Conservation (phyloP, 257 asterid species). For the Agastache rugosa region DNA sequence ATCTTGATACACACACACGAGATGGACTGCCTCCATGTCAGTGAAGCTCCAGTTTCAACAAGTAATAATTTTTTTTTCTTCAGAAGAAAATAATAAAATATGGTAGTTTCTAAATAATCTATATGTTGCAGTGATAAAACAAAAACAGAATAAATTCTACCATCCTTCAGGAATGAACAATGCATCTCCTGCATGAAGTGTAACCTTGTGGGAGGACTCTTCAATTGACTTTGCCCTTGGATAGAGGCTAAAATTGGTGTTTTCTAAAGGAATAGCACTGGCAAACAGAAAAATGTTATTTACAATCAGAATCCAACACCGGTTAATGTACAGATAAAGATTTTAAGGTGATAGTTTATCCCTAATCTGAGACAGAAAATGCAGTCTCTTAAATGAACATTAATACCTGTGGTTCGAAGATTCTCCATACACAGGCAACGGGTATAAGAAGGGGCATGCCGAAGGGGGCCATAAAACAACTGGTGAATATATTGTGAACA, state of each 20-base stretch:
- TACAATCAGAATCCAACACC: conserved; percentile 27
- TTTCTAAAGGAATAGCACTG: conserved; percentile 77
- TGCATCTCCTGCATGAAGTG: conserved; percentile 92
- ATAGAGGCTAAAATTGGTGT: conserved; percentile 55
- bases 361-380: conserved; percentile 6
- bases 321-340: conserved; percentile 24
- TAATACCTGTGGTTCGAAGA: conserved; percentile 93
- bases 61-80: conserved; percentile 2
- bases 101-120: neutral
- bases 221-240: conserved; percentile 71
- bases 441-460: conserved; percentile 75
- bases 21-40: conserved; percentile 16
- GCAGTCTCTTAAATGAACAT: conserved; percentile 25
- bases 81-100: neutral
- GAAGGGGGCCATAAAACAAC: conserved; percentile 98
- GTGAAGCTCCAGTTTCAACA: conserved; percentile 33
- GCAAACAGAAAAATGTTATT: conserved; percentile 35
- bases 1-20: conserved; percentile 29
- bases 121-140: conserved; percentile 19
- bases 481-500: conserved; percentile 41
- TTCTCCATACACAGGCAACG: conserved; percentile 88
- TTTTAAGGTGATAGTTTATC: conserved; percentile 13
- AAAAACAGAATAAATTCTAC: conserved; percentile 47
- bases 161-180: conserved; percentile 98
- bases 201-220: conserved; percentile 74